Evolutionary conservation across 106 monocot species (phyloP).

Genomic region (Dendrobium huoshanense): DNA sequence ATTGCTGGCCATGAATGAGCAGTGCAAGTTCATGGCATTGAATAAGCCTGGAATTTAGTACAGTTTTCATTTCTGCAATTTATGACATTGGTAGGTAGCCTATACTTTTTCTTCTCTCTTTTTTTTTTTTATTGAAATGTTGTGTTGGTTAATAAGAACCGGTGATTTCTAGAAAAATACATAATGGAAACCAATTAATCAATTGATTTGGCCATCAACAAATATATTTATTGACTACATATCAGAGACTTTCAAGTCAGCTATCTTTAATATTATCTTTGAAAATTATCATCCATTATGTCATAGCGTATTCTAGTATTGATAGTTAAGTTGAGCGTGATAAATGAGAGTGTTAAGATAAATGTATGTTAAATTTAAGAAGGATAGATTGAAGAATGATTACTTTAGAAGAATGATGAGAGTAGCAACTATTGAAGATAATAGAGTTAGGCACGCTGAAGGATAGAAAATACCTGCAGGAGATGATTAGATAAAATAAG

Average conservation of each 20-base stretch:
- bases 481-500: too few species aligned
- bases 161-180: not conserved
- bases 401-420: not conserved
- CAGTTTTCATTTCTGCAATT: not conserved
- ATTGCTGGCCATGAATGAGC: slow-evolving; percentile 80
- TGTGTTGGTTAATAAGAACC: not conserved
- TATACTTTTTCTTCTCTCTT: not conserved
- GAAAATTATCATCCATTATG: not conserved
- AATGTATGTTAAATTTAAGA: not conserved
- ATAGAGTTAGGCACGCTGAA: too few species aligned
- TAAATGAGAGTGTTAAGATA: not conserved
- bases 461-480: too few species aligned
- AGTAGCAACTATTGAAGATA: too few species aligned
- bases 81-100: not conserved
- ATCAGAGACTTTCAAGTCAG: not conserved
- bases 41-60: slow-evolving; percentile 30
- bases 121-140: not conserved
- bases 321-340: not conserved
- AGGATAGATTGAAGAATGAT: not conserved
- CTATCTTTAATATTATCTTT: not conserved
- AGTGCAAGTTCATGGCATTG: slow-evolving; percentile 93
- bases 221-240: not conserved
- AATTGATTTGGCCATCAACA: not conserved
- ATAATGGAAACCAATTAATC: not conserved
- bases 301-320: not conserved